A percentile compares a stretch with the other conserved stretches of the same genome.
Conservation (phyloP, 371 early-diverging fungal genomes). For the Rhizopus microsporus region DNA sequence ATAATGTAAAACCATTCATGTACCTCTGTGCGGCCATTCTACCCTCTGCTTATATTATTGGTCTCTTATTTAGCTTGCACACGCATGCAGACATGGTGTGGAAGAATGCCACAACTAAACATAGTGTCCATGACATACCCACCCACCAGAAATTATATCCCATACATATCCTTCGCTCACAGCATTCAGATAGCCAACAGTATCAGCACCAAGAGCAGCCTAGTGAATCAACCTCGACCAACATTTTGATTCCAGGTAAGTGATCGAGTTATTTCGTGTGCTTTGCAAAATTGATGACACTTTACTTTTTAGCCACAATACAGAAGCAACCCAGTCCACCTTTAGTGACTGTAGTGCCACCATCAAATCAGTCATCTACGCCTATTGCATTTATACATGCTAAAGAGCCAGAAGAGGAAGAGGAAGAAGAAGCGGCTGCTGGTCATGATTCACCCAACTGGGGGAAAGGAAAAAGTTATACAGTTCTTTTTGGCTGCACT, state of each 20-base stretch:
- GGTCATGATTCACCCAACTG: constrained; percentile 97
- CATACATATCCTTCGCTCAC: constrained; percentile 22
- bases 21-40: constrained; percentile 86
- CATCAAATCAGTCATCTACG: constrained; percentile 11
- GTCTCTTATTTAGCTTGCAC: constrained; percentile 89
- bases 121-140: not conserved
- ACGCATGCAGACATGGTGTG: constrained; percentile 92
- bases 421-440: constrained; percentile 64
- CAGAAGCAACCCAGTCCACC: not conserved
- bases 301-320: not conserved
- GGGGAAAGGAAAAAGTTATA: constrained; percentile 77
- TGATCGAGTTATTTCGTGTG: not conserved
- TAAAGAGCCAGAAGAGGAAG: constrained; percentile 57
- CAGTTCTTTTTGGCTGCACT: constrained; percentile 84
- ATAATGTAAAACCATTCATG: constrained; percentile 82
- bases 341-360: not conserved
- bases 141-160: constrained; percentile 20
- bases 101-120: constrained; percentile 38
- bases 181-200: not conserved
- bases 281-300: not conserved
- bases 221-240: constrained; percentile 7
- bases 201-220: not conserved
- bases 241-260: not conserved
- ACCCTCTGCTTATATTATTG: constrained; percentile 86
- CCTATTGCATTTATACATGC: constrained; percentile 43